These are phyloP conservation scores for Phytophthora syringae DNA, from an alignment of 352 stramenopile species.

Conservation along the genomic window DNA sequence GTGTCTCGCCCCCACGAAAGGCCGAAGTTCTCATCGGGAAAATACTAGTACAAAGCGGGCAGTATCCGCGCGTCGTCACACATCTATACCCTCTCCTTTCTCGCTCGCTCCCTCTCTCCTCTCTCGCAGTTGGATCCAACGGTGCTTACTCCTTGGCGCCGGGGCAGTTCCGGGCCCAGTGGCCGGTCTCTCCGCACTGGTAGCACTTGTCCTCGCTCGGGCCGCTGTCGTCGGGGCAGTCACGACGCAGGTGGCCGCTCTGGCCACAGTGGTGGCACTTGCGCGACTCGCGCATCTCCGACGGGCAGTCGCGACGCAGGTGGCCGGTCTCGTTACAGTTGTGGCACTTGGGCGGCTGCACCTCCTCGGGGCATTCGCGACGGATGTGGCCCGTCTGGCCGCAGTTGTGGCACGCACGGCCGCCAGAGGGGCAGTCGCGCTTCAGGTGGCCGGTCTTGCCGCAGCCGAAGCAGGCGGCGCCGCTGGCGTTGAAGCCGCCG, in stretches of 20 bases:
- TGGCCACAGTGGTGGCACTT: constrained; percentile 85
- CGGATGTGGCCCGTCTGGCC: constrained; percentile 79
- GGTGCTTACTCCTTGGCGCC: constrained; percentile 53
- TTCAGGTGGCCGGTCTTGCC: constrained; percentile 84
- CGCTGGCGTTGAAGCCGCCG: constrained; percentile 28
- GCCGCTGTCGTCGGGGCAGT: constrained; percentile 83
- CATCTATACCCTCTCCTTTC: constrained; percentile 59
- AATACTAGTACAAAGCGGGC: constrained; percentile 71
- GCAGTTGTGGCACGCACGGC: constrained; percentile 86
- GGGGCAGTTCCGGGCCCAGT: constrained; percentile 86
- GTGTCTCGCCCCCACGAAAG: constrained; percentile 52
- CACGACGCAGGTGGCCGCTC: constrained; percentile 69
- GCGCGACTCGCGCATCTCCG: constrained; percentile 68
- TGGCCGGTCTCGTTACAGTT: constrained; percentile 79
- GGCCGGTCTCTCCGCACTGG: constrained; percentile 76
- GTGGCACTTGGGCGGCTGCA: constrained; percentile 79
- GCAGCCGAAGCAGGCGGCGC: constrained; percentile 74
- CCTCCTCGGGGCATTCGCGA: constrained; percentile 80
- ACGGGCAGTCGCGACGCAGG: constrained; percentile 75
- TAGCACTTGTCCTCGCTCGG: constrained; percentile 82
- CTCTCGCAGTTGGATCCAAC: constrained; percentile 41
- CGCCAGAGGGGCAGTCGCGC: constrained; percentile 75
- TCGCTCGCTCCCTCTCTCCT: constrained; percentile 46
- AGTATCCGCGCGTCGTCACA: constrained; percentile 49
- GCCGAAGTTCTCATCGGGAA: constrained; percentile 52